A percentile compares a stretch with the other conserved stretches of the same genome.
Evolutionary conservation across 805 yeast species (phyloP).

Genomic region (Torulaspora franciscae): DNA sequence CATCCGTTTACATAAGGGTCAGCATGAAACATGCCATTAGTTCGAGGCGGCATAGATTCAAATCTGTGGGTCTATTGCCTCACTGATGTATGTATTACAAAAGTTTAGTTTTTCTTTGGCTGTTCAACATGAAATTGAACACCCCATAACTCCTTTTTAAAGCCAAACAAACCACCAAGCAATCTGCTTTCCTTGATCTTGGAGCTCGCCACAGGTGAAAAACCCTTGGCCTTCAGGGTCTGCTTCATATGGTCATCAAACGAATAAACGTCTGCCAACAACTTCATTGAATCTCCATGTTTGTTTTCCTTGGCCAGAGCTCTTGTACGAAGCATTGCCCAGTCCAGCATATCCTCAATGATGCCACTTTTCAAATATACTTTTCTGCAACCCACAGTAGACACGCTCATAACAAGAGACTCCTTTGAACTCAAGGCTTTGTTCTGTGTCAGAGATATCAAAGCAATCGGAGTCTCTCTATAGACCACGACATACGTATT

Average conservation of each 20-base stretch:
- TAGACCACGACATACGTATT: conserved; percentile 56
- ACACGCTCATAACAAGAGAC: conserved; percentile 47
- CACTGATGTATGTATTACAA: not conserved
- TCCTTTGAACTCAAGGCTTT: conserved; percentile 41
- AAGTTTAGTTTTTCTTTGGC: conserved; percentile 12
- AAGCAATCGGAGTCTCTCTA: conserved; percentile 68
- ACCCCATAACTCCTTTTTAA: conserved; percentile 34
- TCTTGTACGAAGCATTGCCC: conserved; percentile 50
- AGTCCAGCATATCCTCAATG: conserved; percentile 55
- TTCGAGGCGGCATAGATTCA: conserved; percentile 8
- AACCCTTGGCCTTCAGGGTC: conserved; percentile 42
- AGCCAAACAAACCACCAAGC: conserved; percentile 32
- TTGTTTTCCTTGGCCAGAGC: conserved; percentile 36
- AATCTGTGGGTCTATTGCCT: conserved; percentile 15
- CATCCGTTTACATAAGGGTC: conserved; percentile 29
- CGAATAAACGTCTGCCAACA: conserved; percentile 47
- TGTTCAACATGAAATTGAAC: conserved; percentile 37
- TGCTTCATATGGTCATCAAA: conserved; percentile 43
- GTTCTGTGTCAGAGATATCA: conserved; percentile 43
- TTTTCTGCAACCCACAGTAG: conserved; percentile 59
- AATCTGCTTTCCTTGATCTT: conserved; percentile 29
- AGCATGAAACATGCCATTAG: conserved; percentile 19
- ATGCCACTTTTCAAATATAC: conserved; percentile 64
- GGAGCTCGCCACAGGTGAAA: conserved; percentile 36
- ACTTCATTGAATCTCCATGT: conserved; percentile 33